Evolutionary conservation across 768 basidiomycete species (phyloP), one percentile per base, ranked within the genome.

Genomic region (Tulasnella sp.): DNA sequence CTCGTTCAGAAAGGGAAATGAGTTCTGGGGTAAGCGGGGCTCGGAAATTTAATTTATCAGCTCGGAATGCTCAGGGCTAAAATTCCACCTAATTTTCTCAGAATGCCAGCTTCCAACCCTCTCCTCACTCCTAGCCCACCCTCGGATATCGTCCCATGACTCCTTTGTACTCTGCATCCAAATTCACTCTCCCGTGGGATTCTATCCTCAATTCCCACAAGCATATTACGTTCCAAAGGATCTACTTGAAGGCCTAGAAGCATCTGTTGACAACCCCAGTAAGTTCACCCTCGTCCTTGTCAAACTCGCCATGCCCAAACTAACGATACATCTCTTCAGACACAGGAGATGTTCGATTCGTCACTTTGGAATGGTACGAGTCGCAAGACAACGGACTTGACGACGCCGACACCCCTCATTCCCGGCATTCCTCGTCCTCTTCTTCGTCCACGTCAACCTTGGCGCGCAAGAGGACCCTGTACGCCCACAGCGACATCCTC

Each of bases 401-500:
- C 18, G 38, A 46, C 46, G 16, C 58, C 9, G 71, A 27, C 24
- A 38, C 80, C 40, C 46, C 88, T 0, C 84, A 85, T 1, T 88
- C 89, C 0, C 86, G 88, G 9, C 84, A 84, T 72, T 87, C 88
- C 0, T 85, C 87, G 0, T 87, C 88, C 80, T 83, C 86, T 7
- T 75, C 42, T 27, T 72, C 68, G 24, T 73, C 44, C 40, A n/a
- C 71, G 44, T 87, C 87, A 31, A 88, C 86, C 0, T 88, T 88
- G 3, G 92, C 91, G 10, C 88, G 94, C 14, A 94, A 94, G 83
- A 88, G 93, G 48, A 84, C 91, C 44, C 89, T 95, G 52, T 94
- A 93, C 83, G 93, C 93, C 1, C 93, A 94, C 83, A 91, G 91
- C 9, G 92, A 93, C 82, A 92, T 95, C 75, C 88, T 94, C 31